Evolutionary conservation across 106 monocot species (phyloP), one percentile per base, ranked within the genome.

Genomic region (Triglochin maritima): DNA sequence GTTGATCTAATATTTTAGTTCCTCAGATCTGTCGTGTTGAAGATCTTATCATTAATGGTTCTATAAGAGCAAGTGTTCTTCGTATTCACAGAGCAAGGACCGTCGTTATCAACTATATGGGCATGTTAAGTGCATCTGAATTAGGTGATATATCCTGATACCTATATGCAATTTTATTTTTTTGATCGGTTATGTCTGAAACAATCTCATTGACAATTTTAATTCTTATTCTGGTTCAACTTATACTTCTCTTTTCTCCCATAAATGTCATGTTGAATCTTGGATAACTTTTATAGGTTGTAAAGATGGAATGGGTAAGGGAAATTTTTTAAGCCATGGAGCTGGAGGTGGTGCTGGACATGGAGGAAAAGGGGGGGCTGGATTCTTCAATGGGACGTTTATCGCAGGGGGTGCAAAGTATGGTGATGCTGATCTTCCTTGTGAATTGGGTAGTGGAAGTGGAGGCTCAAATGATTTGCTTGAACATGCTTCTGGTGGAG

Each of bases 321-420:
- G 94, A 17, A 87, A 86, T 50, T 71, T 84, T 68, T 60, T 76
- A 65, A 83, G 77, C 74, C 68, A 87, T 78, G 94, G 94, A 68
- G 80, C 84, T 63, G 94, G 94, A 60, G 94, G 94, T 47, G 94
- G 94, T 74, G 94, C 89, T 76, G 94, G 94, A 56, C 94, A 94
- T 80, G 94, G 94, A 63, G 94, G 94, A 29, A 81, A 71, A 70
- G 94, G 94, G 59, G 94, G 94, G 10, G 82, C 82, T 54, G 94
- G 94, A 46, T 84, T 79, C 66, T 94, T 85, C 60, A 84, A 94
- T 81, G 86, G 86, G 47, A 77, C 80, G 17, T 17, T 71, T 59
- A 64, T 79, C 69, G 84, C 89, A 71, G 94, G 94, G 59, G 94
- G 94, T 60, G 68, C 47, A 72, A 57, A 62, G 63, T 94, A 94